Evolutionary conservation across 1,284 basidiomycete species (phyloP), one percentile per base, ranked within the genome.

Genomic region (Microbotryomycetes sp.): DNA sequence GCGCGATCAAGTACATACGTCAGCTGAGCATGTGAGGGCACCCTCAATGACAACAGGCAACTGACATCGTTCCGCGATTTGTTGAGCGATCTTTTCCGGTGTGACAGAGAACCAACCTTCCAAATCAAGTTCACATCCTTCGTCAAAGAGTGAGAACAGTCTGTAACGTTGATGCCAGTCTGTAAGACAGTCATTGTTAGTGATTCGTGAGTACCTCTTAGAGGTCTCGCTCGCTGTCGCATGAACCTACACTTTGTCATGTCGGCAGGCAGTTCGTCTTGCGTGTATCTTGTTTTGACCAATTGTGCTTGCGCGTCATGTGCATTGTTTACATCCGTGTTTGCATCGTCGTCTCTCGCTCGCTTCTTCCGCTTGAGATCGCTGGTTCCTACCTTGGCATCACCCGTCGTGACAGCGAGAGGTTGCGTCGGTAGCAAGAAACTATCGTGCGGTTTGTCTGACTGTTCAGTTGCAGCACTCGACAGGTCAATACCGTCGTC

Each of bases 61-160:
- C 62, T 85, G 85, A 70, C 87, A 92, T 29, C 93, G 80, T 67
- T 92, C 86, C 0, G 96, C 94, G 53, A 97, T 96, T 72, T 92
- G 91, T 63, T 83, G 78, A 3, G 94, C 96, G 19, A 99, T 86
- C 36, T 81, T 81, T 72, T 98, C 93, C 0, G 96, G 94, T 0
- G 96, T 99, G 58, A 98, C 86, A 62, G 89, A 92, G 76, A 88
- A 99, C 96, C 96, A 98, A 3, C 92, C 93, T 75, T 88, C 53
- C 23, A 69, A 59, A 68, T 81, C 80, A 59, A 81, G 72, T 1
- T 79, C 72, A 53, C 79, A 73, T 1, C 78, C 77, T n/a, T 83
- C 76, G 54, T 86, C 84, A 72, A 92, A 96, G 19, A 83, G 77
- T 1, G 87, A 88, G 75, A 96, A 91, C 65, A 85, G 85, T 2